Evolutionary conservation across 805 yeast genomes (phyloP).

Genomic region (Zygoascus biomembranicola): DNA sequence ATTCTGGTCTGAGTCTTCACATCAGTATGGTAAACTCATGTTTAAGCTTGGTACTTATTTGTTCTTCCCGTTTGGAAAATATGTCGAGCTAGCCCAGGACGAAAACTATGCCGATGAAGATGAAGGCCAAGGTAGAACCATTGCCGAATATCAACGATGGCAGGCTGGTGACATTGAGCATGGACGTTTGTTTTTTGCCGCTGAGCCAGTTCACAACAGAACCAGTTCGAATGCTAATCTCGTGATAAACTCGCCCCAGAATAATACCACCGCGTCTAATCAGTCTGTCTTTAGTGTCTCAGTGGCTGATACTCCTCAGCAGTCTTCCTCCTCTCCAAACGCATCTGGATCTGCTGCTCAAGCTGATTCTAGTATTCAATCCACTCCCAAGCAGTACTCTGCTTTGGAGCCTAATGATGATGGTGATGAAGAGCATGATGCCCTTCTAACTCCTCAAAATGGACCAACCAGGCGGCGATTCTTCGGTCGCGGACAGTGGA

Average conservation of each 20-base stretch:
- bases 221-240: background rate
- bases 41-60: slow-evolving; percentile 62
- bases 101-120: slow-evolving; percentile 80
- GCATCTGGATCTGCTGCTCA: background rate
- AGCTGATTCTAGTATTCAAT: background rate
- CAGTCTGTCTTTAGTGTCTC: background rate
- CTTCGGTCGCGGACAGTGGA: slow-evolving; percentile 93
- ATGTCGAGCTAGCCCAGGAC: slow-evolving; percentile 70
- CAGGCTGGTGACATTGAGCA: slow-evolving; percentile 62
- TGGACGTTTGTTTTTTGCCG: slow-evolving; percentile 60
- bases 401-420: slow-evolving; percentile 1
- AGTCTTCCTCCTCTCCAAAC: background rate
- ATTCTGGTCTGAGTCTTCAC: slow-evolving; percentile 39
- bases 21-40: slow-evolving; percentile 54
- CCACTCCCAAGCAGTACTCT: background rate
- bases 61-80: slow-evolving; percentile 82
- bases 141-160: slow-evolving; percentile 85
- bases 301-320: background rate
- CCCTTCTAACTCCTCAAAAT: slow-evolving; percentile 1
- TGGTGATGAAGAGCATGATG: slow-evolving; percentile 5
- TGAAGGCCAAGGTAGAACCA: slow-evolving; percentile 76
- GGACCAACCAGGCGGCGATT: slow-evolving; percentile 34
- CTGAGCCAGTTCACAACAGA: background rate
- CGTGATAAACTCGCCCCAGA: background rate
- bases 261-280: background rate